Evolutionary conservation across 495 filamentous ascomycete genomes (phyloP).

Genomic region (Penicillium daleae): DNA sequence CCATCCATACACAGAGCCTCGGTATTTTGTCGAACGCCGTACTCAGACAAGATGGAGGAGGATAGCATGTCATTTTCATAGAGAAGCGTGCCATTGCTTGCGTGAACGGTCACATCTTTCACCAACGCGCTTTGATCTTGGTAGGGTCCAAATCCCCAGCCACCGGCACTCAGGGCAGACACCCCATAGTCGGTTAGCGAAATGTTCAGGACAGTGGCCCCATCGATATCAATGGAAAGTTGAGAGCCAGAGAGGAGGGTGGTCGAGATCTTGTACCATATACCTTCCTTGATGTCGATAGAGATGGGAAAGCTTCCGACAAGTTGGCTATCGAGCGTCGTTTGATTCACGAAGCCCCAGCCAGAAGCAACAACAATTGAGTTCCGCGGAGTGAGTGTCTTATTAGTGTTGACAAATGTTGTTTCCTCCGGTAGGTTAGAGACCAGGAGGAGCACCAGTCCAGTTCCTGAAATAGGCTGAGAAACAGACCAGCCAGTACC

Average conservation of each 20-base stretch:
- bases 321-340: constrained; percentile 2
- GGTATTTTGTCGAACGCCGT: constrained; percentile 25
- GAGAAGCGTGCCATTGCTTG: constrained; percentile 32
- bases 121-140: constrained; percentile 36
- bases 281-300: constrained; percentile 9
- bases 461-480: not conserved
- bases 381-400: constrained; percentile 7
- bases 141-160: constrained; percentile 40
- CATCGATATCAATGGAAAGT: constrained; percentile 12
- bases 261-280: constrained; percentile 16
- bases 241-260: constrained; percentile 2
- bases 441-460: constrained; percentile 9
- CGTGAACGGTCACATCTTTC: constrained; percentile 34
- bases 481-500: constrained; percentile 31
- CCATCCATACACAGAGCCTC: constrained; percentile 32
- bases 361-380: constrained; percentile 8
- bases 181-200: not conserved
- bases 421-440: constrained; percentile 3
- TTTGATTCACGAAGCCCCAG: constrained; percentile 17
- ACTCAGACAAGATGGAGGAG: constrained; percentile 28
- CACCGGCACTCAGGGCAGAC: constrained; percentile 21
- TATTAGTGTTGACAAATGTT: constrained; percentile 8
- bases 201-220: not conserved
- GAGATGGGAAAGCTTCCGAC: constrained; percentile 11
- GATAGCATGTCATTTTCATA: constrained; percentile 33